Conservation (phyloP, 2,329 filamentous ascomycete genomes). For the Fusarium ramigenum region DNA sequence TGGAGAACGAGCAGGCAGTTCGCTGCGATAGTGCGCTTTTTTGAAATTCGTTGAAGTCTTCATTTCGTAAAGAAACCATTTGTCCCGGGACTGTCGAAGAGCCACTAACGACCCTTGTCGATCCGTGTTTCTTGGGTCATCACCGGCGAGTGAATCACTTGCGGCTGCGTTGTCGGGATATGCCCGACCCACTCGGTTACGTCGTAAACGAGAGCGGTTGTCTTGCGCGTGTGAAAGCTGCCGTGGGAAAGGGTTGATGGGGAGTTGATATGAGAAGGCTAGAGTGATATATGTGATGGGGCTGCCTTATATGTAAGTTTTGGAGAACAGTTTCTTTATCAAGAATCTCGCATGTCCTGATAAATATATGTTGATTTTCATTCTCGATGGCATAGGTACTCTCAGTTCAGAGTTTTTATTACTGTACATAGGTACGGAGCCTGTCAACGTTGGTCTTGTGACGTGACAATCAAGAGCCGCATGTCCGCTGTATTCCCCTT, state of each 20-base stretch:
- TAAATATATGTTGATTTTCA: neutral
- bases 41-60: neutral
- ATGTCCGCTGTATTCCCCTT: constrained; percentile 33
- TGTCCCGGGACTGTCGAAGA: neutral
- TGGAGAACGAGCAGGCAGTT: neutral
- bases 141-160: constrained; percentile 30
- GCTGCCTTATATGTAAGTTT: neutral
- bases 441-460: neutral
- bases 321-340: neutral
- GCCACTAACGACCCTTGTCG: neutral
- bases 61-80: neutral
- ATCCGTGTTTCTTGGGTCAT: neutral
- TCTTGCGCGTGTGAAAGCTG: neutral
- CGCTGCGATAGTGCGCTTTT: constrained; percentile 1
- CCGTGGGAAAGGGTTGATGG: neutral
- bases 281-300: neutral
- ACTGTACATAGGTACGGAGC: neutral
- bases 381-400: neutral
- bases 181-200: constrained; percentile 19
- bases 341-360: neutral
- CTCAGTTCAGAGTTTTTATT: neutral
- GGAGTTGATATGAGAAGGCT: neutral
- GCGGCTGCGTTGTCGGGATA: constrained; percentile 29
- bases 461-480: constrained; percentile 5
- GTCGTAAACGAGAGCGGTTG: neutral